phyloP scores from a whole-genome alignment of 495 filamentous ascomycete species.

The Tuber magnatum region DNA sequence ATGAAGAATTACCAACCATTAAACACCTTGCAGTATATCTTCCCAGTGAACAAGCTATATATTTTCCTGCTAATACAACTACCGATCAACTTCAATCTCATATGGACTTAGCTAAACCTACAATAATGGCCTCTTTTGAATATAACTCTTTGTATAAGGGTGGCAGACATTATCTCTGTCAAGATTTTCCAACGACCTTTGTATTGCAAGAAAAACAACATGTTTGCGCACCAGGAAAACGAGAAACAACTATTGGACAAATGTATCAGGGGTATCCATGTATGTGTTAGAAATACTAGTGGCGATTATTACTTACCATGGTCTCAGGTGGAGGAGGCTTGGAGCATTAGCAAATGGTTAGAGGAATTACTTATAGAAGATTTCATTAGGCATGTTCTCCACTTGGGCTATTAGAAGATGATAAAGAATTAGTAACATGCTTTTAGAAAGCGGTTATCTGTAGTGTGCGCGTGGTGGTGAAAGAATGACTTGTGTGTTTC shows the following conservation, averaged over 20 bases:
- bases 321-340: neutral
- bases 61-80: neutral
- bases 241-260: neutral
- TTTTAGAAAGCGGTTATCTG: neutral
- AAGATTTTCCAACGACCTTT: too few relatives aligned
- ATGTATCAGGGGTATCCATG: neutral
- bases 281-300: too few relatives aligned
- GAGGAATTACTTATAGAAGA: neutral
- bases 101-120: neutral
- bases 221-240: rapidly evolving
- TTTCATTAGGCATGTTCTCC: neutral
- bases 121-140: neutral
- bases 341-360: neutral
- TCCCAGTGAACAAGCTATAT: neutral
- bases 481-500: too few relatives aligned
- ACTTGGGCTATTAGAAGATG: neutral
- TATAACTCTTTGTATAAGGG: too few relatives aligned
- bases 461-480: too few relatives aligned
- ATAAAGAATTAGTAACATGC: neutral
- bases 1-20: neutral
- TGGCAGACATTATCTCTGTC: too few relatives aligned
- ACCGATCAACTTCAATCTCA: neutral
- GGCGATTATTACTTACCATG: neutral
- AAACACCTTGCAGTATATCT: neutral
- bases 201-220: too few relatives aligned